Evolutionary conservation across 2,329 filamentous ascomycete genomes (phyloP).

Genomic region (Fusarium pseudoanthophilum): DNA sequence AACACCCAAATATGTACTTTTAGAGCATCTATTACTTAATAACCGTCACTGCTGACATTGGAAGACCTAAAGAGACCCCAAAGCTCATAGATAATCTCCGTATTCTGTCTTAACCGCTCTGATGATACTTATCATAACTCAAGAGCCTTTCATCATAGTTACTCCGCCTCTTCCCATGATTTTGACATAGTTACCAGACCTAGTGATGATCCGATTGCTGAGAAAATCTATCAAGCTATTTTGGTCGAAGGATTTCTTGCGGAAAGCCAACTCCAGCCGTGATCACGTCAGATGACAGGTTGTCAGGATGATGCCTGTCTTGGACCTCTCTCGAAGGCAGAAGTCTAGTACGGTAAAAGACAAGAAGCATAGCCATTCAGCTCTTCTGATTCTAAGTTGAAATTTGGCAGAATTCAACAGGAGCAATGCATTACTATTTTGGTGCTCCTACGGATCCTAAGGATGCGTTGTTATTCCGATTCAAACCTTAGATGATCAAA

Average conservation of each 20-base stretch:
- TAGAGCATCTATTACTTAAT: neutral
- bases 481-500: neutral
- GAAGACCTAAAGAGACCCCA: too few species aligned
- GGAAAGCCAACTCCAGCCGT: neutral
- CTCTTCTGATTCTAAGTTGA: too few species aligned
- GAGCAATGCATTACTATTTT: neutral
- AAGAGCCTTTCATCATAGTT: neutral
- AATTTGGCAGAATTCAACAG: rapidly evolving
- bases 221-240: neutral
- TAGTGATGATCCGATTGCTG: too few species aligned
- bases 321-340: neutral
- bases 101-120: too few species aligned
- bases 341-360: neutral
- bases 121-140: neutral
- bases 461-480: neutral
- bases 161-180: rapidly evolving
- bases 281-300: constrained; percentile 1
- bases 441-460: rapidly evolving
- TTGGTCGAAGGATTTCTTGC: neutral
- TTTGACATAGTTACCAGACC: rapidly evolving
- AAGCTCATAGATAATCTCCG: rapidly evolving
- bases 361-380: rapidly evolving
- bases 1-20: constrained; percentile 37
- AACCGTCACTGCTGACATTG: rapidly evolving
- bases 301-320: neutral